Conservation (phyloP, 257 asterid species). For the Petunia axillaris region DNA sequence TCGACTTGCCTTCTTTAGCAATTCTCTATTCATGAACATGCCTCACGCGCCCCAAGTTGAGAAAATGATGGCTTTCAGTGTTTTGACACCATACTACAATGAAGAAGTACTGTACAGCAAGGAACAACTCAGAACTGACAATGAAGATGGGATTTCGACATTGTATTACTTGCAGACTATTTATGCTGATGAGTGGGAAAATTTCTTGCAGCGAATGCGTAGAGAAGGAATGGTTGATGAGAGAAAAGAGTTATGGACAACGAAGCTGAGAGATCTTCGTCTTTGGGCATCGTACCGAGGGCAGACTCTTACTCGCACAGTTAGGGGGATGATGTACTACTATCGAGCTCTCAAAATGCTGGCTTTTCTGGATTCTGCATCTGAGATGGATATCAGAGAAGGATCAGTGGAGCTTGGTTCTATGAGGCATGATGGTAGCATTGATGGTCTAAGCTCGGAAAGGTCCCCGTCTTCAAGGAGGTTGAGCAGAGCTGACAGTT, state of each 20-base stretch:
- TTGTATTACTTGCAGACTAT: constrained; percentile 92
- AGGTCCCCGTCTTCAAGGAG: constrained; percentile 63
- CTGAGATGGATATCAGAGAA: constrained; percentile 97
- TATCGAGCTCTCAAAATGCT: constrained; percentile 98
- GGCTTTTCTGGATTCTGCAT: constrained; percentile 97
- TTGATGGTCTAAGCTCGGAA: constrained; percentile 52
- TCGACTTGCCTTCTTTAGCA: constrained; percentile 95
- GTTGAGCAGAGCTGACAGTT: constrained; percentile 82
- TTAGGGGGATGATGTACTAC: constrained; percentile 99
- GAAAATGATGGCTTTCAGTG: constrained; percentile 98
- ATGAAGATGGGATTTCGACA: constrained; percentile 97
- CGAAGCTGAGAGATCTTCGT: constrained; percentile 82
- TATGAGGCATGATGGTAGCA: constrained; percentile 54
- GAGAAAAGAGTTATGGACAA: constrained; percentile 76
- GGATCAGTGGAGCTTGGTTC: constrained; percentile 79
- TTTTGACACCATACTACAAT: constrained; percentile 93
- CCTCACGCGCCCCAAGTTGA: constrained; percentile 99
- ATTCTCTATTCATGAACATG: constrained; percentile 97
- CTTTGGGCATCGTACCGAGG: constrained; percentile 98
- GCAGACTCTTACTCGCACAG: constrained; percentile 94
- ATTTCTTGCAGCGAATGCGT: constrained; percentile 90
- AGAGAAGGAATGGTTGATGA: constrained; percentile 83
- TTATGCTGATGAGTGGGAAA: constrained; percentile 94
- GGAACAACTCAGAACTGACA: constrained; percentile 94
- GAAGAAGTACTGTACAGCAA: constrained; percentile 91